These are phyloP conservation scores for Scopulariopsis brevicaulis DNA, from an alignment of 2,329 filamentous ascomycete species.

Conservation along the genomic window DNA sequence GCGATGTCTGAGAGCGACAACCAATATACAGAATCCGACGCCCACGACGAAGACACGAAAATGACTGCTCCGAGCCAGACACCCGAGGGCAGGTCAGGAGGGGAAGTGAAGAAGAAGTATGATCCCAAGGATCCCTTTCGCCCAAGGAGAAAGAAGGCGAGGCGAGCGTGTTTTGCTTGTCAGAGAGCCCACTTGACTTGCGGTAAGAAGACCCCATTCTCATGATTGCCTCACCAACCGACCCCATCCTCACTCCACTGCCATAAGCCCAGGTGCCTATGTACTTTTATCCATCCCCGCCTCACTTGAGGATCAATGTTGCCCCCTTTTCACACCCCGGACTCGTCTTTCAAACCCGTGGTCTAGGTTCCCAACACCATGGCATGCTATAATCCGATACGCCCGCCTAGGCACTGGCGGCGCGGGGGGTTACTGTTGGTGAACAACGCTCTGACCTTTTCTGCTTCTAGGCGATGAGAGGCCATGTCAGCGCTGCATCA, in stretches of 20 bases:
- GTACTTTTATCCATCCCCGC: too few species aligned
- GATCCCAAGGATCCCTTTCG: constrained; percentile 83
- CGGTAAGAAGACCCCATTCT: constrained; percentile 54
- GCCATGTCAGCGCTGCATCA: constrained; percentile 88
- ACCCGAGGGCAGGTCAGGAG: constrained; percentile 26
- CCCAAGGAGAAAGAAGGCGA: constrained; percentile 88
- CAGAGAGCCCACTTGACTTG: constrained; percentile 96
- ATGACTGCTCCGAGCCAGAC: constrained; percentile 34
- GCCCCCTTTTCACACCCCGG: too few species aligned
- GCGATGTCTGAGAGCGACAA: constrained; percentile 46
- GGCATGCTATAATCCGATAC: too few species aligned
- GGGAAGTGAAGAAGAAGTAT: constrained; percentile 54
- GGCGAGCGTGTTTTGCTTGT: constrained; percentile 91
- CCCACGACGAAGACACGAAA: constrained; percentile 38
- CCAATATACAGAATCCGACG: constrained; percentile 33
- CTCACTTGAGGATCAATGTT: too few species aligned
- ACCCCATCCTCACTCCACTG: neutral
- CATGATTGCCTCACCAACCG: neutral
- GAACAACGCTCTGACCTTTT: neutral
- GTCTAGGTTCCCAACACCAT: too few species aligned
- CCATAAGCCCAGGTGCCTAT: neutral
- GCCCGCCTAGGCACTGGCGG: too few species aligned
- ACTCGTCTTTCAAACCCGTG: too few species aligned
- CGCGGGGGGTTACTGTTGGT: too few species aligned
- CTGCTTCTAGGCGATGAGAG: constrained; percentile 72